Evolutionary conservation across 2,329 filamentous ascomycete genomes (phyloP).

Genomic region (Catunica adiposa): DNA sequence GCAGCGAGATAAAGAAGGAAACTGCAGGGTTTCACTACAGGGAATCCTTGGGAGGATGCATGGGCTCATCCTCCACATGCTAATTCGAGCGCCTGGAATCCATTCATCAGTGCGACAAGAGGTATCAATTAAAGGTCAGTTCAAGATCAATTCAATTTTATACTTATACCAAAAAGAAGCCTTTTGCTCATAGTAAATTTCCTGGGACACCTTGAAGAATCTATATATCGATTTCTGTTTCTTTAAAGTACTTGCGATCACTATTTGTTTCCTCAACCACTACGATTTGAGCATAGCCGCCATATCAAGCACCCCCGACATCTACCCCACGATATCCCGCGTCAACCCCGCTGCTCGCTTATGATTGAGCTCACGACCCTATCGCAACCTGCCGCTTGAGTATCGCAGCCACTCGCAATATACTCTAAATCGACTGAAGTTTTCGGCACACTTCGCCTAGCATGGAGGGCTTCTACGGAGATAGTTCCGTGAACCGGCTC

Average conservation of each 20-base stretch:
- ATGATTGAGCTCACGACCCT: not conserved
- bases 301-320: not conserved
- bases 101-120: not conserved
- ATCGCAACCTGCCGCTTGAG: not conserved
- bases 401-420: not conserved
- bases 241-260: not conserved
- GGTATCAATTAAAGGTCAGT: not conserved
- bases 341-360: not conserved
- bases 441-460: not conserved
- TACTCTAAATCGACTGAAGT: not conserved
- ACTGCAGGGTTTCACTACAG: not conserved
- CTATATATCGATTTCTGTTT: not conserved
- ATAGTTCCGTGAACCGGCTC: slow-evolving; percentile 22
- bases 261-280: not conserved
- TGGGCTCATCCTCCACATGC: not conserved
- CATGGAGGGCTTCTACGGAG: slow-evolving; percentile 10
- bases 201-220: too few species aligned
- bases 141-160: not conserved
- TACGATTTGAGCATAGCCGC: not conserved
- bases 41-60: not conserved
- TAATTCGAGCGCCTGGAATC: slow-evolving; percentile 5
- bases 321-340: not conserved
- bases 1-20: slow-evolving; percentile 6
- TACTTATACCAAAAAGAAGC: too few species aligned
- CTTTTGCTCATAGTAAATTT: too few species aligned